A percentile compares a stretch with the other conserved stretches of the same genome.
These are phyloP conservation scores for Inga leiocalycina DNA, from an alignment of 306 rosid species.

Conservation along the genomic window DNA sequence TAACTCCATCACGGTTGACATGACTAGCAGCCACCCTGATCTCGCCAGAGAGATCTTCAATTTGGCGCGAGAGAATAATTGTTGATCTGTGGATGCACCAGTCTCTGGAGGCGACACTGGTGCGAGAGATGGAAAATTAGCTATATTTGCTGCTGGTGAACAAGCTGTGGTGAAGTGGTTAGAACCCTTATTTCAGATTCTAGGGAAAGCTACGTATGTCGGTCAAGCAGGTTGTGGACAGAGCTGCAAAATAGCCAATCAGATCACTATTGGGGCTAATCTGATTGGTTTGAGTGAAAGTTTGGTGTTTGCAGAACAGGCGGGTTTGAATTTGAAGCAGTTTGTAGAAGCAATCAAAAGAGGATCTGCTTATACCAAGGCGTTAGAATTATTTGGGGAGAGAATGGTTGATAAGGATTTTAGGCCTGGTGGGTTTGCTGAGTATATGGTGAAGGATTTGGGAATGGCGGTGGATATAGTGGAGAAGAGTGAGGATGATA, in stretches of 20 bases:
- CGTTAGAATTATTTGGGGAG: slow-evolving; percentile 70
- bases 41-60: slow-evolving; percentile 62
- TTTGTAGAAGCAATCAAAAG: slow-evolving; percentile 60
- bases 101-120: slow-evolving; percentile 90
- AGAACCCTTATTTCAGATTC: slow-evolving; percentile 44
- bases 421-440: slow-evolving; percentile 67
- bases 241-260: slow-evolving; percentile 82
- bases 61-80: slow-evolving; percentile 41
- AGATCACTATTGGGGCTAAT: slow-evolving; percentile 60
- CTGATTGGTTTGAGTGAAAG: slow-evolving; percentile 79
- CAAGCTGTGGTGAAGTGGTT: slow-evolving; percentile 61
- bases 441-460: slow-evolving; percentile 85
- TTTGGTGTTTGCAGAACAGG: slow-evolving; percentile 69
- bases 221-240: slow-evolving; percentile 77
- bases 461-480: slow-evolving; percentile 79
- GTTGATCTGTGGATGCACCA: slow-evolving; percentile 82
- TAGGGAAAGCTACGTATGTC: slow-evolving; percentile 63
- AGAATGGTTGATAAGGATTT: slow-evolving; percentile 69
- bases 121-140: slow-evolving; percentile 77
- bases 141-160: slow-evolving; percentile 75
- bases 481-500: slow-evolving; percentile 49
- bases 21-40: slow-evolving; percentile 76
- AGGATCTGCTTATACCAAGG: slow-evolving; percentile 68
- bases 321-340: slow-evolving; percentile 59
- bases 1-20: slow-evolving; percentile 60